Conservation (phyloP, 1,139 yeast genomes). For the Pichia cactophila region DNA sequence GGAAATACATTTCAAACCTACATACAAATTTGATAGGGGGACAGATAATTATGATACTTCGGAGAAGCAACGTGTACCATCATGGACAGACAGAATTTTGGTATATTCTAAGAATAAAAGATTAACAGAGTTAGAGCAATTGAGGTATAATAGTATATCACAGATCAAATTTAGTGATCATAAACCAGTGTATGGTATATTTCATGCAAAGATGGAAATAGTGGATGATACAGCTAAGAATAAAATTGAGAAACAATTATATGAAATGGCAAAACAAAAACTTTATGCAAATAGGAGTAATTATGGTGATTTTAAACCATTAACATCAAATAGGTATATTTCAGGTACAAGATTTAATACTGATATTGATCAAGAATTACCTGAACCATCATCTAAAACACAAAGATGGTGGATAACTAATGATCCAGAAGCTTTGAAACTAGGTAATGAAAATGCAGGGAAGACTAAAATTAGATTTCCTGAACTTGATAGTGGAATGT, state of each 20-base stretch:
- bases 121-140: conserved; percentile 44
- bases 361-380: conserved; percentile 39
- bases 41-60: conserved; percentile 76
- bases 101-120: conserved; percentile 40
- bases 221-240: conserved; percentile 60
- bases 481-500: conserved; percentile 31
- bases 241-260: conserved; percentile 51
- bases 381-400: conserved; percentile 82
- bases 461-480: conserved; percentile 57
- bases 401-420: conserved; percentile 78
- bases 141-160: conserved; percentile 55
- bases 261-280: conserved; percentile 40
- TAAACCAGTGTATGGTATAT: conserved; percentile 81
- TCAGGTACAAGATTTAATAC: conserved; percentile 23
- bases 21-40: conserved; percentile 90
- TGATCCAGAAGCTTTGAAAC: conserved; percentile 38
- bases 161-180: conserved; percentile 79
- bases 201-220: conserved; percentile 58
- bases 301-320: background rate
- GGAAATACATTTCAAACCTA: conserved; percentile 73
- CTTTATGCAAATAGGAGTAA: conserved; percentile 7
- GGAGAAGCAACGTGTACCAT: conserved; percentile 87
- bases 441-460: conserved; percentile 52
- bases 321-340: background rate
- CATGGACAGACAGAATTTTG: conserved; percentile 90